Percentiles rank a stretch among this genome's conserved stretches.
Conservation (phyloP, 1,284 basidiomycete species). For the Ceratobasidium sp. region DNA sequence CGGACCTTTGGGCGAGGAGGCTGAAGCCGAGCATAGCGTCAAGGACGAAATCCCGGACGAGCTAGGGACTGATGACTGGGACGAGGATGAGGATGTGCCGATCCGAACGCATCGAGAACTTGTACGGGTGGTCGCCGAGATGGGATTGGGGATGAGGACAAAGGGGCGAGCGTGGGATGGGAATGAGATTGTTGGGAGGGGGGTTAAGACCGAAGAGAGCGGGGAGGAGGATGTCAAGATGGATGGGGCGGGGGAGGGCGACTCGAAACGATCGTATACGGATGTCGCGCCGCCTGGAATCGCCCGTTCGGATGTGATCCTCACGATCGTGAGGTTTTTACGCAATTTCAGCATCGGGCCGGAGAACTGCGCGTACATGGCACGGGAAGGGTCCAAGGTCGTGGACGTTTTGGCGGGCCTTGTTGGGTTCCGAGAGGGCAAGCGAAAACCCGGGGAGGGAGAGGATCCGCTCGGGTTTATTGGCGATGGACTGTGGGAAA, state of each 20-base stretch:
- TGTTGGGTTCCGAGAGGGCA: slow-evolving; percentile 60
- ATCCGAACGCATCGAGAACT: slow-evolving; percentile 76
- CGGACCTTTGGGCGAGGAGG: slow-evolving; percentile 59
- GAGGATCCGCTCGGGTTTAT: slow-evolving; percentile 20
- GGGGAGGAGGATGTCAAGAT: slow-evolving; percentile 55
- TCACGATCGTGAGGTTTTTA: slow-evolving; percentile 83
- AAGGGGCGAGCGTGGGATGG: slow-evolving; percentile 16
- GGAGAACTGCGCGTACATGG: slow-evolving; percentile 81
- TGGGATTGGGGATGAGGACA: slow-evolving; percentile 59
- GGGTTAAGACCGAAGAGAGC: slow-evolving; percentile 28
- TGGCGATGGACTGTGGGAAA: slow-evolving; percentile 58
- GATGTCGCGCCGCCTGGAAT: slow-evolving; percentile 71
- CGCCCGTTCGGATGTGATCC: slow-evolving; percentile 67
- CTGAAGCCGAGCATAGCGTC: slow-evolving; percentile 49
- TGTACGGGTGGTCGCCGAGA: slow-evolving; percentile 69
- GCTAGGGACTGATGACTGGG: slow-evolving; percentile 19
- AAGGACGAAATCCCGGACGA: slow-evolving; percentile 38
- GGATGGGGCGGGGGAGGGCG: slow-evolving; percentile 55
- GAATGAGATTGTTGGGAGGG: neutral
- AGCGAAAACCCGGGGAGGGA: neutral
- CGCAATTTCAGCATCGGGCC: slow-evolving; percentile 84
- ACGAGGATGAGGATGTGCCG: slow-evolving; percentile 30
- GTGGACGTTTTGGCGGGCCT: slow-evolving; percentile 68
- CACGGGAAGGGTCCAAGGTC: slow-evolving; percentile 58
- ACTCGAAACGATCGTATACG: slow-evolving; percentile 55